Evolutionary conservation across 768 basidiomycete species (phyloP).

Genomic region (Suillus plorans): DNA sequence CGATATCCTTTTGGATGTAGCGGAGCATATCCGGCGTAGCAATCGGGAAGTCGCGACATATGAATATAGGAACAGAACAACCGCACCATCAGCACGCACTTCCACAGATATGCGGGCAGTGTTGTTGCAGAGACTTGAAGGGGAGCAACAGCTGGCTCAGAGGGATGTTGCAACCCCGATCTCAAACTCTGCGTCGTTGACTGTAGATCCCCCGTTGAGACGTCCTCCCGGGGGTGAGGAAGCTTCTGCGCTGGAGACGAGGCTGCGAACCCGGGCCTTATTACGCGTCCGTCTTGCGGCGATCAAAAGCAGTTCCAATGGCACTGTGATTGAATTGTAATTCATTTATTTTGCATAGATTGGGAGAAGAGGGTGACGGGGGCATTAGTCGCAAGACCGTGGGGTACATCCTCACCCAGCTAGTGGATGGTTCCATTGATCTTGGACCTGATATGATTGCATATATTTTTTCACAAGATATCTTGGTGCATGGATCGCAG

Average conservation of each 20-base stretch:
- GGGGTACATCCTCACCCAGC: background rate
- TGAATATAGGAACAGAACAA: background rate
- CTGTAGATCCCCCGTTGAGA: conserved; percentile 1
- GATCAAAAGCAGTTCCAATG: conserved; percentile 32
- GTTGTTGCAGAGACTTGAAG: conserved; percentile 43
- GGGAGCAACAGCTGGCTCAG: conserved; percentile 39
- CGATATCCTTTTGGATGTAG: background rate
- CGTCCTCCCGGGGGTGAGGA: conserved; percentile 16
- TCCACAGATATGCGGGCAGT: conserved; percentile 30
- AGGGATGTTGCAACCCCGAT: conserved; percentile 5
- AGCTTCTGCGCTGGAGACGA: conserved; percentile 39
- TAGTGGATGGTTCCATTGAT: background rate
- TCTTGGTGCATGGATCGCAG: background rate
- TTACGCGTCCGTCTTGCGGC: conserved; percentile 48
- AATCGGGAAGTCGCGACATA: conserved; percentile 5
- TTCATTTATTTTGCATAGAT: background rate
- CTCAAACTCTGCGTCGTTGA: conserved; percentile 4
- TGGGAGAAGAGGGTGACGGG: conserved; percentile 1
- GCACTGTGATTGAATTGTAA: background rate
- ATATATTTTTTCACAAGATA: background rate
- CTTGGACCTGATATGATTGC: background rate
- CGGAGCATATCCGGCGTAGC: conserved; percentile 1
- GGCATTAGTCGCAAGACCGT: conserved; percentile 5
- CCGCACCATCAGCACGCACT: background rate
- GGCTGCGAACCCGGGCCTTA: conserved; percentile 47